Evolutionary conservation across 176 grass and related monocot species (phyloP), one percentile per base, ranked within the genome.

Genomic region (Avena sativa): DNA sequence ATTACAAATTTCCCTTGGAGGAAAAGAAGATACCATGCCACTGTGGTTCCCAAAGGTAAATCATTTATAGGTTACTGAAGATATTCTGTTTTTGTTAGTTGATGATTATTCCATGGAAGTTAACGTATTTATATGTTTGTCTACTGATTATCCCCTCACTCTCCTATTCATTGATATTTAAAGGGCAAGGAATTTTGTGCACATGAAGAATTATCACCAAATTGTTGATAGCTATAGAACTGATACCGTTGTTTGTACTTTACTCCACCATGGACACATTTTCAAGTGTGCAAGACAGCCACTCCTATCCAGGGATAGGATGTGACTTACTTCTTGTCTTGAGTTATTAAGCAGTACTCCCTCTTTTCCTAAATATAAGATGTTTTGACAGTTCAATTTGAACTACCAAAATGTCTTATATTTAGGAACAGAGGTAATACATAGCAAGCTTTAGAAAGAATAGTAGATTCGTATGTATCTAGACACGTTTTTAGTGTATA

Each of bases 1-100:
- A 98, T 85, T 98, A 98, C 82, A 98, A 98, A 80, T 98, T 98
- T 88, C 96, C 96, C 2, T 89, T 98, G 57, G 96, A 98, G 83
- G 96, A 98, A 80, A 81, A 94, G 48, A 98, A 98, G 88, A 98
- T 98, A 72, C 96, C 93, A 1, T 98, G 96, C 69, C 91, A 98
- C 79, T 98, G 96, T 78, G 96, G 96, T 88, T 90, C 96, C 81
- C 86, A 61, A 87, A 95, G 96, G 96, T 98, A 92, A 83, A 66
- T 46, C 84, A 55, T 60, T 43, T 65, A 28, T 15, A 80, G 9
- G 60, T 63, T 81, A 76, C 26, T 48, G 28, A 71, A 70, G 32
- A 21, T 61, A 3, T 20, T 80, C 73, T 53, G 48, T 88, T 80
- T 28, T 74, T 53, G 23, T 67, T 81, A 69, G 32, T 63, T 79